Base-by-base conservation (phyloP, 495 filamentous ascomycete genomes). In the Penicillium dipodomyicola region DNA sequence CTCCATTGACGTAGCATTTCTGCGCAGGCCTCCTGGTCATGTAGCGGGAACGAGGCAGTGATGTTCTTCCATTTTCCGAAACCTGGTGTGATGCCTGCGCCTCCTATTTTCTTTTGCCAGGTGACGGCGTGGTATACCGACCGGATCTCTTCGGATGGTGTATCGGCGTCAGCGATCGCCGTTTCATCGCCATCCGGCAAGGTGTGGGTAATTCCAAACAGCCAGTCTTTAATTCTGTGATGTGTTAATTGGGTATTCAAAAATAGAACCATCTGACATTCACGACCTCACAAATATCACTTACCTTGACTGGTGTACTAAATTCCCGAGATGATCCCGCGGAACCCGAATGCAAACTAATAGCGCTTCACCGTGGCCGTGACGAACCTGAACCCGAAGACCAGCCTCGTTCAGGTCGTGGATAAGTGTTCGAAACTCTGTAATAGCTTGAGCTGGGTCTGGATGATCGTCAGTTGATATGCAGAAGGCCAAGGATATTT, bases 61-160 rank as follows among this genome's bases (percentile, higher is more conserved):
- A 98, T 85, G 45, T 89, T 73, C 67, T 90, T 85, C 92, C 93
- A 97, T 52, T 86, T 78, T 5, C 91, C 91, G 20, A 83, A 74
- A 33, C 84, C 83, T 0, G 90, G 88, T 8, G 87, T 93, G 52
- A 98, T 90, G 5, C 91, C 92, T 4, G 92, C 94, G 42, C 94
- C 93, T 6, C 92, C 91, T 60, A 97, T 85, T 35, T 85, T 78
- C 50, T 79, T 81, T 1, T 88, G 83, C 72, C 89, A 88, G 8
- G 89, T 92, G 42, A 98, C 93, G 47, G 94, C 82, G 35, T 91
- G 82, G 66, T 96, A 91, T 20, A 96, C 84, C 30, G 94, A 84
- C 39, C 94, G 83, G n/a, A 96, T 80, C n/a, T 92, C 82, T 72
- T 98, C 94, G 23, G 94, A 88, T 59, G 93, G 88, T 9, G 84